phyloP scores from a whole-genome alignment of 2,329 filamentous ascomycete genomes.

The Neonectria neomacrospora region DNA sequence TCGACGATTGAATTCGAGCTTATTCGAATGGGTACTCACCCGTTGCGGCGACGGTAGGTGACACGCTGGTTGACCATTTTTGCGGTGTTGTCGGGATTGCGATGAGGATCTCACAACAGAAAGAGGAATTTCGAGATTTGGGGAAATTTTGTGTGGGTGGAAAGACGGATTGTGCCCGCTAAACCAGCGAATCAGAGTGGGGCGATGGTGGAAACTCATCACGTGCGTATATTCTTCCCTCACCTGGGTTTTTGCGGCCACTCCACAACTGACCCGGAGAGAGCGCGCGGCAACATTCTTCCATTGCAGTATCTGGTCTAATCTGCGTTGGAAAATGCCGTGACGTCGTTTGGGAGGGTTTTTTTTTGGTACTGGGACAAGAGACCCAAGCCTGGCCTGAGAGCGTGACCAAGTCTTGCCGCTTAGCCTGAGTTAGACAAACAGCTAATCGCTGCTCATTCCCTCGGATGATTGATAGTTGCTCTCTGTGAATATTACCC shows the following conservation, averaged over 20 bases:
- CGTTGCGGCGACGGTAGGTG: constrained; percentile 81
- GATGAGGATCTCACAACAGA: constrained; percentile 51
- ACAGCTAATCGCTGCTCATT: background rate
- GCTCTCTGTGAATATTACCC: background rate
- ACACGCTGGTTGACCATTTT: constrained; percentile 70
- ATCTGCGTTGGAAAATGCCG: too few relatives aligned
- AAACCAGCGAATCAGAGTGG: constrained; percentile 51
- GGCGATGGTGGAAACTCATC: constrained; percentile 15
- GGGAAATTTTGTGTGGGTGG: constrained; percentile 57
- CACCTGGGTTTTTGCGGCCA: constrained; percentile 6
- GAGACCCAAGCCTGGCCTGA: background rate
- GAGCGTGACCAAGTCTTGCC: too few relatives aligned
- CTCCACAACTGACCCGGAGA: constrained; percentile 15
- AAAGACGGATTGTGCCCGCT: constrained; percentile 52
- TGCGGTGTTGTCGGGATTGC: constrained; percentile 56
- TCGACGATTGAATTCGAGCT: constrained; percentile 34
- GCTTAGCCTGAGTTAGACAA: background rate
- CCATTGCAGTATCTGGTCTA: constrained; percentile 4
- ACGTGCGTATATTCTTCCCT: constrained; percentile 33
- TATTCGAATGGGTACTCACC: constrained; percentile 66
- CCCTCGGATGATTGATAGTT: background rate
- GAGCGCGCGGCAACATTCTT: constrained; percentile 18
- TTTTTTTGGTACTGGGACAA: background rate
- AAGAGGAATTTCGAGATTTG: constrained; percentile 56
- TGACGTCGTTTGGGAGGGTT: background rate